phyloP scores from a whole-genome alignment of 768 basidiomycete genomes.

The Pleurotus pulmonarius region DNA sequence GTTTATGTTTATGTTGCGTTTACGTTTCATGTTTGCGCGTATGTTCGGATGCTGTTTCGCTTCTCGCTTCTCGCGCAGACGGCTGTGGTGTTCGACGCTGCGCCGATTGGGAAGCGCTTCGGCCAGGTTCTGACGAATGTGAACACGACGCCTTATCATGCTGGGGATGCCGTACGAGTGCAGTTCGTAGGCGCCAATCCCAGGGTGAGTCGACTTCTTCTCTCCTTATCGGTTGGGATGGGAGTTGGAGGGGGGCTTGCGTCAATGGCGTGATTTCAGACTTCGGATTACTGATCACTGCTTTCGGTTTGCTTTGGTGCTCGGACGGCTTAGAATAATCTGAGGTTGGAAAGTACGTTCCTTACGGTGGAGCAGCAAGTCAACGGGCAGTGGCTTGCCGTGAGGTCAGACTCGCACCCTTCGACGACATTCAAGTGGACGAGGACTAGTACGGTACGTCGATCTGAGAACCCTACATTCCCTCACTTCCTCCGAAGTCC shows the following conservation, averaged over 20 bases:
- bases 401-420: constrained; percentile 75
- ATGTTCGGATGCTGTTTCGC: neutral
- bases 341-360: constrained; percentile 71
- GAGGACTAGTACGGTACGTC: constrained; percentile 49
- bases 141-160: constrained; percentile 41
- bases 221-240: too few species aligned
- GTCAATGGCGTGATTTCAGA: too few species aligned
- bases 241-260: too few species aligned
- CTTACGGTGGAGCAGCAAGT: constrained; percentile 57
- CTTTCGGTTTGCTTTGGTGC: neutral
- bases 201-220: constrained; percentile 40
- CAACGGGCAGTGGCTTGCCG: constrained; percentile 47
- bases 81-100: constrained; percentile 57
- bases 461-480: neutral
- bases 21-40: neutral
- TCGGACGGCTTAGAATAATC: constrained; percentile 54
- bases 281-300: too few species aligned
- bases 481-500: neutral
- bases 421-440: constrained; percentile 69
- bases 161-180: constrained; percentile 56
- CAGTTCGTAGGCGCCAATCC: constrained; percentile 78
- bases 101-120: constrained; percentile 55
- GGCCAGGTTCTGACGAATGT: constrained; percentile 62
- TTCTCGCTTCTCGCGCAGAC: constrained; percentile 30
- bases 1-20: neutral